phyloP scores from a whole-genome alignment of 306 rosid genomes.

The Styphnolobium japonicum region DNA sequence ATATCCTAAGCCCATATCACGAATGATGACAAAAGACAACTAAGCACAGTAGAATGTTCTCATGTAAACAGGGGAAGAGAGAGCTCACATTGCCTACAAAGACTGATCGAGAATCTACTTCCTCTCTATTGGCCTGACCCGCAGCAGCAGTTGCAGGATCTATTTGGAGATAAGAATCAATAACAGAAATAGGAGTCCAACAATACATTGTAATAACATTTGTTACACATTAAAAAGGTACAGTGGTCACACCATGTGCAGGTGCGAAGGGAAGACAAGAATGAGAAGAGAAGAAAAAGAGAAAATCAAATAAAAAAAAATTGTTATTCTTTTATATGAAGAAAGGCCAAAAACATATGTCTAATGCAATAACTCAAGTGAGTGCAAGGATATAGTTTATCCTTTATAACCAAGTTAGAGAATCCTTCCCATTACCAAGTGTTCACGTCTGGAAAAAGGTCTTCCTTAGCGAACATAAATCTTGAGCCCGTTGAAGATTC shows the following conservation, averaged over 20 bases:
- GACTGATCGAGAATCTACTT: slow-evolving; percentile 73
- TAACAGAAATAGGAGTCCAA: slow-evolving; percentile 13
- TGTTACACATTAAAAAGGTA: not conserved
- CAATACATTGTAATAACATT: not conserved
- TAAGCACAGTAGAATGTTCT: slow-evolving; percentile 3
- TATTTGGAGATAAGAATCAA: slow-evolving; percentile 31
- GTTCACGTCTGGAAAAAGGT: no score
- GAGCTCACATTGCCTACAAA: slow-evolving; percentile 88
- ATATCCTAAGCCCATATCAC: not conserved
- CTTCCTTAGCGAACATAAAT: no score
- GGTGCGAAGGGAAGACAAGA: not conserved
- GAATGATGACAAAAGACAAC: not conserved
- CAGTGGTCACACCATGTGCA: not conserved
- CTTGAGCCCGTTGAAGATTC: no score
- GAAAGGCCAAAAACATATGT: no score
- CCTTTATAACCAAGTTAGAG: not conserved
- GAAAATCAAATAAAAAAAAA: not conserved
- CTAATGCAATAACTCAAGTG: not conserved
- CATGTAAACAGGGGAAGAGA: slow-evolving; percentile 25
- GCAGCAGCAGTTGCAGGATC: slow-evolving; percentile 65
- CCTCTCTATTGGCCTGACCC: slow-evolving; percentile 70
- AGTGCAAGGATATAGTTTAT: not conserved
- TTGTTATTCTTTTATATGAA: no score
- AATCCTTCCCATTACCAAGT: no score
- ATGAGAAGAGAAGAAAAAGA: not conserved